Base-by-base conservation (phyloP, 1,284 basidiomycete species). In the Pyrrhoderma lamaoense region DNA sequence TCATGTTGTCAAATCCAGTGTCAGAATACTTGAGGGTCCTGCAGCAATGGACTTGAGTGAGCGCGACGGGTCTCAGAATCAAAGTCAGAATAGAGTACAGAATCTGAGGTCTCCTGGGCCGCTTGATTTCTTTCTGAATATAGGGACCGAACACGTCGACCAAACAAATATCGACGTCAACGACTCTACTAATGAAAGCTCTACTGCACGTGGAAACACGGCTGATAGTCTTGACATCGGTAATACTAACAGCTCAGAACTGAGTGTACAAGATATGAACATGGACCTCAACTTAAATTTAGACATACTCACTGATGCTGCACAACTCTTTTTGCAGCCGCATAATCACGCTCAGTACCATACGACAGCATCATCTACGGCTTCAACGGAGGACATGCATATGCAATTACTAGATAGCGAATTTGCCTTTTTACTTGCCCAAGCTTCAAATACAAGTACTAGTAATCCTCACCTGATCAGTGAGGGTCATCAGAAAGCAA, bases 141-240 rank as follows among this genome's bases (percentile, higher is more conserved):
- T 76, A 3, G 78, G 80, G 60, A 80, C 82, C 58, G 70, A 74
- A 36, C 80, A 80, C 56, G 72, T 72, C 42, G 71, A 69, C 47
- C 63, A 71, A 48, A 65, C 65, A 54, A 60, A 69, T 36, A 62
- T 40, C n/a, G 38, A 14, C n/a, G 38, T 40, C 21, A 8, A 40
- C 14, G n/a, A 40, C 8, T 40, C n/a, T 40, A 14, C 5, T 22
- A 22, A n/a, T 22, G n/a, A n/a, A 5, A 31, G 11, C 27, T 5
- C 27, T 31, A 31, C 11, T 31, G 27, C 27, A 5, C 27, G 11
- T 31, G 27, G 7, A 31, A 31, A 31, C 11, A 31, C 27, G 27
- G 11, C 27, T 31, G 27, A 31, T 31, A 11, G 27, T 11, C 7
- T 5, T 11, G 11, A 31, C 11, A 31, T 31, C 27, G 27, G 7